Conservation (phyloP, 2,329 filamentous ascomycete genomes). For the Ceratocystis ficicola region DNA sequence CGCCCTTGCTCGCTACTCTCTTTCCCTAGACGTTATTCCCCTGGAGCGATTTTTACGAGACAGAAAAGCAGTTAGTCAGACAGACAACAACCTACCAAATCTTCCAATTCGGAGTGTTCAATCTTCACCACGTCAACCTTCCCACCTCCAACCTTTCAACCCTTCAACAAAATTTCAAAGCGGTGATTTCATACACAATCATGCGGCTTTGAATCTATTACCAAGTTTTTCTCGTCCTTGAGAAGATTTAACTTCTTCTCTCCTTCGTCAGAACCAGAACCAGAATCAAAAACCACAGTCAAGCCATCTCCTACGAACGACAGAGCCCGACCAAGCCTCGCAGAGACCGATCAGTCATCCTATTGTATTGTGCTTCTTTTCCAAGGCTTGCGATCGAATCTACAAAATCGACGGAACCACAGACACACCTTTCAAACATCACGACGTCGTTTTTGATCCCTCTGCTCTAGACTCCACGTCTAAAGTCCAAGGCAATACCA, state of each 20-base stretch:
- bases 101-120: background rate
- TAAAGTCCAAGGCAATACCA: background rate
- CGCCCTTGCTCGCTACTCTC: background rate
- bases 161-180: background rate
- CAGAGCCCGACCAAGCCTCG: background rate
- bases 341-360: background rate
- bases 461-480: slow-evolving; percentile 19
- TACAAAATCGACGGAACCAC: background rate
- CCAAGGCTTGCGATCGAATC: background rate
- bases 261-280: slow-evolving; percentile 2
- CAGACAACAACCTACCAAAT: background rate
- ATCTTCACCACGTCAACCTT: background rate
- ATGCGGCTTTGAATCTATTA: slow-evolving; percentile 19
- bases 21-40: background rate
- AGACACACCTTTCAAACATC: slow-evolving; percentile 11
- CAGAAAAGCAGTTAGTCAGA: background rate
- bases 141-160: background rate
- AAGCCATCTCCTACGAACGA: background rate
- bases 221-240: slow-evolving; percentile 16
- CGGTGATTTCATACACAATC: slow-evolving; percentile 9
- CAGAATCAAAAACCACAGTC: background rate
- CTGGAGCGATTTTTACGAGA: background rate
- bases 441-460: slow-evolving; percentile 19
- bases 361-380: slow-evolving; percentile 1
- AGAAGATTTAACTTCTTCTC: slow-evolving; percentile 18